Conservation (phyloP, 83 land plant genomes). For the Picea engelmannii region DNA sequence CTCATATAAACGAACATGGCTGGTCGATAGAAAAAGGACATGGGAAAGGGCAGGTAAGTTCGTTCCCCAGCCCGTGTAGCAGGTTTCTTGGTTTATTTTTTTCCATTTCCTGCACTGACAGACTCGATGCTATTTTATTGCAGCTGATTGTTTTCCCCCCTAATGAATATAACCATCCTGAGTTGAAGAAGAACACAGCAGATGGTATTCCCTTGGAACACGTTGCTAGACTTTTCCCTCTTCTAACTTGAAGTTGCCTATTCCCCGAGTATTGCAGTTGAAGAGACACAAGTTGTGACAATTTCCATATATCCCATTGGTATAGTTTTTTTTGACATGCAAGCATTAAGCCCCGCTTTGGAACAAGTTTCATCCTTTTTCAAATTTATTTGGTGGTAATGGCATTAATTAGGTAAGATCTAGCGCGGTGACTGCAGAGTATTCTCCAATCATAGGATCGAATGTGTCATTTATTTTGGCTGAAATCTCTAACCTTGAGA, state of each 20-base stretch:
- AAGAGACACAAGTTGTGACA: background rate
- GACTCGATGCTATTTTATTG: background rate
- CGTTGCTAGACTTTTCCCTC: slow-evolving; percentile 78
- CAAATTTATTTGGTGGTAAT: background rate
- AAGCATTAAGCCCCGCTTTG: background rate
- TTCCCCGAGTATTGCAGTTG: background rate
- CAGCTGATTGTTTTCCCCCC: slow-evolving; percentile 70
- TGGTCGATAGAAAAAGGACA: slow-evolving; percentile 78
- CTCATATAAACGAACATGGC: slow-evolving; percentile 73
- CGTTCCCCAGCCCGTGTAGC: background rate
- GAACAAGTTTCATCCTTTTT: background rate
- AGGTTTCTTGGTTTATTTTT: background rate
- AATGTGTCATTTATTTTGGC: too few relatives aligned
- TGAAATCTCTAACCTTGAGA: too few relatives aligned
- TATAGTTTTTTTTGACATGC: background rate
- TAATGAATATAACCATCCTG: slow-evolving; percentile 86
- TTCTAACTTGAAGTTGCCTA: slow-evolving; percentile 40
- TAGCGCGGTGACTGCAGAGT: background rate
- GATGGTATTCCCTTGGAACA: slow-evolving; percentile 86
- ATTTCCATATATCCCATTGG: background rate
- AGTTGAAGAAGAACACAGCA: slow-evolving; percentile 73
- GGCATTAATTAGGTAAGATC: background rate
- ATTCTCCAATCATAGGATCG: background rate
- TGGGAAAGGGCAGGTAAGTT: slow-evolving; percentile 56
- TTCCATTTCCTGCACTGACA: background rate